Percentiles rank a stretch among this genome's conserved stretches.
These are phyloP conservation scores for Xylaria nigripes DNA, from an alignment of 495 filamentous ascomycete species.

Conservation along the genomic window DNA sequence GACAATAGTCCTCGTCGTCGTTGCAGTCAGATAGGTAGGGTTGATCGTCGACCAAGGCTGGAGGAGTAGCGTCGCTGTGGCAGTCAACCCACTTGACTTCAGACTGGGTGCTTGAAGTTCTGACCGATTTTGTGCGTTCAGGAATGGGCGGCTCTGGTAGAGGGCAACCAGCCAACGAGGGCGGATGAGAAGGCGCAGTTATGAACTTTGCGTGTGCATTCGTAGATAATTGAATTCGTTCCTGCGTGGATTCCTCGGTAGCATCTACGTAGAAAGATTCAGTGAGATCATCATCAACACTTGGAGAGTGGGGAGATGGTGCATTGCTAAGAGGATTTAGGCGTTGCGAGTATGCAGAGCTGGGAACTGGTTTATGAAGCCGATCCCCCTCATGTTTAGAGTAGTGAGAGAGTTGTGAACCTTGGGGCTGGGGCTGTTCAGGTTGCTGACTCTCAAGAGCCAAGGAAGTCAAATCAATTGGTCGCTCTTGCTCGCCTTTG, in stretches of 20 bases:
- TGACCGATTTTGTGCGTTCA: background rate
- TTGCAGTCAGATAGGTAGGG: constrained; percentile 45
- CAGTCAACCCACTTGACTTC: background rate
- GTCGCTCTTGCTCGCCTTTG: constrained; percentile 3
- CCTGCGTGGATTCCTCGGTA: constrained; percentile 28
- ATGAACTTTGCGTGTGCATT: constrained; percentile 3
- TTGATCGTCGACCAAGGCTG: constrained; percentile 3
- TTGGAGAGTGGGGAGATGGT: background rate
- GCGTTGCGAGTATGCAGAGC: background rate
- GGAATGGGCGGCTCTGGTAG: background rate
- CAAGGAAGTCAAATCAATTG: background rate
- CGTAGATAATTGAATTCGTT: constrained; percentile 1
- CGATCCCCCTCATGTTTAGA: background rate
- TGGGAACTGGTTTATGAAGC: background rate
- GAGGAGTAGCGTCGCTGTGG: background rate
- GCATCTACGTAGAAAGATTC: constrained; percentile 39
- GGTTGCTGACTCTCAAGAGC: background rate
- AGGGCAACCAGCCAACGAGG: background rate
- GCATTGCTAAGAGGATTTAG: background rate
- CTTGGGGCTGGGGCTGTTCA: background rate
- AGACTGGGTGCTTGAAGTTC: background rate
- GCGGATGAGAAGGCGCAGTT: background rate
- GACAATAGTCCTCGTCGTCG: constrained; percentile 66
- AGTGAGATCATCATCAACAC: constrained; percentile 23
- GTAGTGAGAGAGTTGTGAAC: background rate